Base-by-base conservation (phyloP, 192 early-diverging fungal genomes). In the Neocallimastix lanati region DNA sequence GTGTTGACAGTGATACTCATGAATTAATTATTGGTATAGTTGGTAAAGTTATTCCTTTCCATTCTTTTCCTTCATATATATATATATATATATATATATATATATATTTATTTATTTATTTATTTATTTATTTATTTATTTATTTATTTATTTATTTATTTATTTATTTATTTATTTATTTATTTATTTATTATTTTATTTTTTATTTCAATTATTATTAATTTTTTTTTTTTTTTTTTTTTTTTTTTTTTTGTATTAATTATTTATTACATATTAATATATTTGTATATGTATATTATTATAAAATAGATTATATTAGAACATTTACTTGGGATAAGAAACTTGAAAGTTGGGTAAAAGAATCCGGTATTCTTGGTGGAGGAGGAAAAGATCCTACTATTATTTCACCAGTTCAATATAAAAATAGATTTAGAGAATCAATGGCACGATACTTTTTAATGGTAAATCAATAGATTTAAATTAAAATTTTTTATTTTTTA, bases 241-340 rank as follows among this genome's bases (percentile, higher is more conserved):
- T n/a, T n/a, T n/a, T n/a, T n/a, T n/a, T n/a, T n/a, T n/a, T n/a
- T n/a, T n/a, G n/a, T n/a, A n/a, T n/a, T n/a, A n/a, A n/a, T n/a
- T n/a, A n/a, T n/a, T n/a, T n/a, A n/a, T n/a, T n/a, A n/a, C n/a
- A n/a, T n/a, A n/a, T n/a, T n/a, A n/a, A n/a, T n/a, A n/a, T n/a
- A n/a, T n/a, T n/a, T n/a, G n/a, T n/a, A n/a, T n/a, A n/a, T n/a
- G n/a, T n/a, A n/a, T n/a, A n/a, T n/a, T n/a, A n/a, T n/a, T n/a
- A n/a, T n/a, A n/a, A n/a, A 14, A 2, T 81, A 84, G 97, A 99
- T 82, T 98, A 95, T 86, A 97, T 98, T 76, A 92, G 96, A 76
- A 95, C 95, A 12, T 99, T 96, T 83, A 99, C 96, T 0, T 99
- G 96, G 96, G 97, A 99, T 83, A 99, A 99, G 86, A 95, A 95